A percentile compares a stretch with the other conserved stretches of the same genome.
These are phyloP conservation scores for Populus deltoides DNA, from an alignment of 345 rosid genomes.

Conservation along the genomic window DNA sequence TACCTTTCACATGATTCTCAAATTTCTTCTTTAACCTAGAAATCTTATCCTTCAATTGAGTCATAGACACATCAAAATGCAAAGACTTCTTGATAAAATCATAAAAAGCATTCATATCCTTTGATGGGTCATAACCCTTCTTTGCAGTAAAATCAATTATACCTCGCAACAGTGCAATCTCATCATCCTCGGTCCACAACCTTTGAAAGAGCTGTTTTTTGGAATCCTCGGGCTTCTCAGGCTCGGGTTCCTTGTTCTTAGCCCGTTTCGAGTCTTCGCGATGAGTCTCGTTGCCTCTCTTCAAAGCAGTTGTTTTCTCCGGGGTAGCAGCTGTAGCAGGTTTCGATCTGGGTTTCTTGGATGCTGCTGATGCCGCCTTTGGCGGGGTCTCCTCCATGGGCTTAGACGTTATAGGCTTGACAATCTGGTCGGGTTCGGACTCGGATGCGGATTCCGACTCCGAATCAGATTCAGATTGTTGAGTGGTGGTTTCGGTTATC, in stretches of 20 bases:
- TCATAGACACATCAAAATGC: conserved; percentile 30
- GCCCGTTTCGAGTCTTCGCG: conserved; percentile 3
- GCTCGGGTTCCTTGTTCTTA: conserved; percentile 29
- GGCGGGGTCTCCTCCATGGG: conserved; percentile 1
- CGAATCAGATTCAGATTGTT: background rate
- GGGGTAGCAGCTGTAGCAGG: background rate
- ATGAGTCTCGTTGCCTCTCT: conserved; percentile 7
- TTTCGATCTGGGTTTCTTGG: background rate
- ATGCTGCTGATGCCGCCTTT: background rate
- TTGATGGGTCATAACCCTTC: conserved; percentile 33
- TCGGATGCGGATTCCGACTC: background rate
- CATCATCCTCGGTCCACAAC: conserved; percentile 26
- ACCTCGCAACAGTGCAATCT: conserved; percentile 44
- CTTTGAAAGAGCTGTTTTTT: background rate
- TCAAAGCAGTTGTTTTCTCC: background rate
- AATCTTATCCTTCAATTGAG: conserved; percentile 44
- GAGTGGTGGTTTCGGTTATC: background rate
- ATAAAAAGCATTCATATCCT: conserved; percentile 36
- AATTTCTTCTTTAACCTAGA: conserved; percentile 39
- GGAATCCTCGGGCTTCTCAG: background rate
- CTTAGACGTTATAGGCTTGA: conserved; percentile 10
- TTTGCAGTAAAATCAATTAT: conserved; percentile 31
- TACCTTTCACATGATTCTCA: conserved; percentile 18
- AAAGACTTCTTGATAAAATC: conserved; percentile 42
- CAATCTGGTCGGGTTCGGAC: background rate